Evolutionary conservation across 805 yeast species (phyloP).

Genomic region (Diddensiella transvaalensis): DNA sequence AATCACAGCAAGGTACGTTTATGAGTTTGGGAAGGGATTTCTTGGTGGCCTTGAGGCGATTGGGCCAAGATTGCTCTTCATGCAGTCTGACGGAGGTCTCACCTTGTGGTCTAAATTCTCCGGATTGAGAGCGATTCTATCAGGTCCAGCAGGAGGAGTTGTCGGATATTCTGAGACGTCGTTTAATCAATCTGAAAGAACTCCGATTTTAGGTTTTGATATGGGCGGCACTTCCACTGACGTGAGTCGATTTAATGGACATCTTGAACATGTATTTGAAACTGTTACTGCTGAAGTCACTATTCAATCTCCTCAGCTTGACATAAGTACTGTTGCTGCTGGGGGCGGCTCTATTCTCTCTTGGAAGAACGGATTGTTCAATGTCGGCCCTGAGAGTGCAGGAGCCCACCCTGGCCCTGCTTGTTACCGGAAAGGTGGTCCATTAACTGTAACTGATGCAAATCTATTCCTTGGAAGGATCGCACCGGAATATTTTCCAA

Average conservation of each 20-base stretch:
- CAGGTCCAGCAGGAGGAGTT: constrained; percentile 98
- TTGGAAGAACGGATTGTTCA: constrained; percentile 67
- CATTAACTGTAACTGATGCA: constrained; percentile 81
- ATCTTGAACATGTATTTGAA: constrained; percentile 71
- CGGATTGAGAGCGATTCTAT: constrained; percentile 79
- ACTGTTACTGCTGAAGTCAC: constrained; percentile 77
- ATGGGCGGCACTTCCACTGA: constrained; percentile 92
- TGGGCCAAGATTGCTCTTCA: constrained; percentile 45
- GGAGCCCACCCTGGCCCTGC: constrained; percentile 88
- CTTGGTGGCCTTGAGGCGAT: constrained; percentile 27
- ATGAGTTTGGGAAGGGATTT: constrained; percentile 53
- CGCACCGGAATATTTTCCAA: constrained; percentile 69
- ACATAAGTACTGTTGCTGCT: constrained; percentile 77
- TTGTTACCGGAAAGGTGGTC: constrained; percentile 80
- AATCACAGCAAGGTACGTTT: constrained; percentile 56
- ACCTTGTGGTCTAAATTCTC: constrained; percentile 78
- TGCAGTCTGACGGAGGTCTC: constrained; percentile 97
- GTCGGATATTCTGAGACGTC: constrained; percentile 88
- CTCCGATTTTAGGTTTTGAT: constrained; percentile 73
- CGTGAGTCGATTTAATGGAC: constrained; percentile 67
- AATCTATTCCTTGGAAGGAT: constrained; percentile 68
- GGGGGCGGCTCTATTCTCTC: constrained; percentile 73
- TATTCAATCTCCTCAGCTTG: constrained; percentile 77
- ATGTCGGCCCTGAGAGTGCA: constrained; percentile 83
- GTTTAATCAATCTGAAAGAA: constrained; percentile 39